Conservation (phyloP, 202 grass and related monocot genomes). For the Carex arenaria region DNA sequence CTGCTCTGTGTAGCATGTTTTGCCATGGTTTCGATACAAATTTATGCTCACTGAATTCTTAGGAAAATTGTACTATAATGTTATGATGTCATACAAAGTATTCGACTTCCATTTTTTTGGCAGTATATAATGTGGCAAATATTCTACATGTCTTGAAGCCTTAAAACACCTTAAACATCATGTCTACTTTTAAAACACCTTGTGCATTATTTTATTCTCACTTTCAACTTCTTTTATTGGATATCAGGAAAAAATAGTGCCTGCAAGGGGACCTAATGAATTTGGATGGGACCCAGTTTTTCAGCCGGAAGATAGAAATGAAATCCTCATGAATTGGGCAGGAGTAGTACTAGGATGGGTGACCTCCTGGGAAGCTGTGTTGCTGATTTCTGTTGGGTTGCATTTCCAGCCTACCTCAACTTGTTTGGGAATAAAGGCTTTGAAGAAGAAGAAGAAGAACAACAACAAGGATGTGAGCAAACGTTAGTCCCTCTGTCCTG, state of each 20-base stretch:
- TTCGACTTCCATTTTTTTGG: not conserved
- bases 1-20: not conserved
- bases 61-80: not conserved
- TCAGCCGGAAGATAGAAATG: conserved; percentile 41
- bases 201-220: not conserved
- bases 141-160: not conserved
- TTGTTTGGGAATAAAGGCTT: no score
- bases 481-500: conserved; percentile 38
- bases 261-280: conserved; percentile 72
- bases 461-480: conserved; percentile 84
- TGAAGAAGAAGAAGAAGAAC: no score
- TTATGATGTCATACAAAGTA: not conserved
- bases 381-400: no score
- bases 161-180: not conserved
- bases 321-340: no score
- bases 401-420: no score
- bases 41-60: not conserved
- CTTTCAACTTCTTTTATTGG: conserved; percentile 5
- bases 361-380: no score
- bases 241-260: conserved; percentile 73
- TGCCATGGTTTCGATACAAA: not conserved
- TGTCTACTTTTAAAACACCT: not conserved
- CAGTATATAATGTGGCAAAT: not conserved
- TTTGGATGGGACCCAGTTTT: conserved; percentile 99
- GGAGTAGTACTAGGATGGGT: no score